Evolutionary conservation across 2,329 filamentous ascomycete genomes (phyloP), one percentile per base, ranked within the genome.

Genomic region (Fusarium sp.): DNA sequence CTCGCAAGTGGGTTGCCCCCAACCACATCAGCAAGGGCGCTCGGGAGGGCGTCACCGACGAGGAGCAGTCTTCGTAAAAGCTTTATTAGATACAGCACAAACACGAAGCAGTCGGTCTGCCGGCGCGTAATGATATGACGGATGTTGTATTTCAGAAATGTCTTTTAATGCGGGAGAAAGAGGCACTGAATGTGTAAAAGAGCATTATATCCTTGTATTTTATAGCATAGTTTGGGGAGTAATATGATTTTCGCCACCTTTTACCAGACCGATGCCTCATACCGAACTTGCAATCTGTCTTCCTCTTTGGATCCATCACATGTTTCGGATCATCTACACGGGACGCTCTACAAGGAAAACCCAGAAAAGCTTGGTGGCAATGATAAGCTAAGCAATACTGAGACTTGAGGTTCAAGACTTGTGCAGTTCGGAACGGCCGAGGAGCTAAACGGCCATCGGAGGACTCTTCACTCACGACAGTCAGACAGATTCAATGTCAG

Each of bases 1-100:
- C 80, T 2, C 64, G 64, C 49, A 63, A 71, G 43, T 74, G 72
- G 71, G 52, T 60, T 32, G 43, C 47, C 14, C 36, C 39, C 31
- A 58, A 46, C 13, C 47, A 27, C 13, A 33, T 32, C 41, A 53
- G 51, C 33, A 66, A 65, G 62, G 32, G n/a, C 14, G 33, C 41
- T 19, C 53, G 53, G 3, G 57, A 59, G 37, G 57, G 49, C 35
- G 46, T 59, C 43, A 65, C 62, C 4, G 62, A 65, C n/a, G 62
- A 65, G 42, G 62, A 65, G 44, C 41, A 33, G 35, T 63, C 61
- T 33, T 62, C 61, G 15, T 65, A 63, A 60, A 42, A 29, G 9
- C 17, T 17, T 4, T 25, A 47, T 3, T 25, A 21, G 21, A 7
- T 2, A 43, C 11, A 42, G 11, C 27, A 35, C 15, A 23, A 19